Base-by-base conservation (phyloP, 768 basidiomycete genomes). In the Xerocomellus amylosporus region DNA sequence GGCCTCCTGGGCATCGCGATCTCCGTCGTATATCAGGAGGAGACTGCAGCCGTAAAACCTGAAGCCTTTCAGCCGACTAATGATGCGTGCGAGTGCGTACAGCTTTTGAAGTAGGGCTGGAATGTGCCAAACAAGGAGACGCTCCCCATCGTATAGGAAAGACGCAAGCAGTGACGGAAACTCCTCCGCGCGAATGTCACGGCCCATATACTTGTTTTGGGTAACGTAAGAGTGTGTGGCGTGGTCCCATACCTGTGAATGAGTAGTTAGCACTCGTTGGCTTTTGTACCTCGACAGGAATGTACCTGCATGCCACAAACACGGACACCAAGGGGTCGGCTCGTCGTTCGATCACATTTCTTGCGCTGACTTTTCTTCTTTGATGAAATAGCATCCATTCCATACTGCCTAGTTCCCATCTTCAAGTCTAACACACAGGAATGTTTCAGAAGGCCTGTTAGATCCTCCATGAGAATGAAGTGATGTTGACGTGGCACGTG, bases 341-440 rank as follows among this genome's bases (percentile, higher is more conserved):
- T 98, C 20, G 97, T 98, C 48, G 97, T 98, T 51, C 88, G 80
- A 67, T 97, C 94, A 68, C 97, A 98, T 74, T 99, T 99, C 74
- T 97, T 97, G 51, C 95, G 84, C 75, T 99, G 97, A 67, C 95
- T 98, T 76, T 89, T 94, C 82, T 97, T 98, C 77, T 99, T 99
- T 49, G 84, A 77, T 1, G 86, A 74, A 9, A 88, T 89, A 24
- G 97, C 97, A 62, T 97, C 93, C 75, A 96, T 90, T 19, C 97
- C 97, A 72, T 98, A 98, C 74, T 99, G 97, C 33, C 97, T 79
- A 30, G 95, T 98, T n/a, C 97, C 97, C 97, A 98, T 98, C 78
- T 99, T 99, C 63, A 99, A 77, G 72, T 99, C 97, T 64, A 98
- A 83, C 39, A 99, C 96, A 65, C 97, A 99, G 9, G 97, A 91